Conservation (phyloP, 768 basidiomycete genomes). For the Mycena sanguinolenta region DNA sequence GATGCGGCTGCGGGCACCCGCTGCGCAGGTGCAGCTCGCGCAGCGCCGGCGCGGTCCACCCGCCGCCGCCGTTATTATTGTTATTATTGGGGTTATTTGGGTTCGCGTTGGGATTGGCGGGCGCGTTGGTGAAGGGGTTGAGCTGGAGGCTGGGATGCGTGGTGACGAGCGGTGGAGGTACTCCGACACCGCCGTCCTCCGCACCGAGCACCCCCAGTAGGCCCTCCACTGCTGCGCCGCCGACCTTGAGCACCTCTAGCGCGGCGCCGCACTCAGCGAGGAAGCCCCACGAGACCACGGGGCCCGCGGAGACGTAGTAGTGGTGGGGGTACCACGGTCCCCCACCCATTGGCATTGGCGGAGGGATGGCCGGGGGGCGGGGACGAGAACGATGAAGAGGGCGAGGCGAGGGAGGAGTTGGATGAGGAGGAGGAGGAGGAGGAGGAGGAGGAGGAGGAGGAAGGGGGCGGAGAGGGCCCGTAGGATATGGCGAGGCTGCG, state of each 20-base stretch:
- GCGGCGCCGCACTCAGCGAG: slow-evolving; percentile 66
- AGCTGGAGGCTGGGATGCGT: too few species aligned
- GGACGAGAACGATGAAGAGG: too few species aligned
- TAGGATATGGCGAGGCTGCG: slow-evolving; percentile 75
- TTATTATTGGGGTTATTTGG: neutral
- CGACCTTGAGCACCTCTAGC: slow-evolving; percentile 72
- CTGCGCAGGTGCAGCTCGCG: slow-evolving; percentile 67
- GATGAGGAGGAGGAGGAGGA: neutral
- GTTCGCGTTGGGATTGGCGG: neutral
- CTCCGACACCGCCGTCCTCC: neutral
- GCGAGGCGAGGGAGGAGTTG: neutral
- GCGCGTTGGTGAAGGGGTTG: too few species aligned
- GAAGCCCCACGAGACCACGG: slow-evolving; percentile 75
- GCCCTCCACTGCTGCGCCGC: slow-evolving; percentile 75
- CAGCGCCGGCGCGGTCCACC: slow-evolving; percentile 77
- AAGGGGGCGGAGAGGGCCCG: slow-evolving; percentile 43
- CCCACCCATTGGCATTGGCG: neutral
- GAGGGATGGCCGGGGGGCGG: too few species aligned
- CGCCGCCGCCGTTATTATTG: slow-evolving; percentile 25
- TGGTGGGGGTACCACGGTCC: slow-evolving; percentile 7
- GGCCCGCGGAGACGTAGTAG: neutral
- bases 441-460: neutral
- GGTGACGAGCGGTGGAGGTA: neutral
- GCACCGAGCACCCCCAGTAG: neutral
- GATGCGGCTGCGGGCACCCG: slow-evolving; percentile 59